Percentiles rank a stretch among this genome's conserved stretches.
Conservation (phyloP, 495 filamentous ascomycete genomes). For the Annulohypoxylon bovei region DNA sequence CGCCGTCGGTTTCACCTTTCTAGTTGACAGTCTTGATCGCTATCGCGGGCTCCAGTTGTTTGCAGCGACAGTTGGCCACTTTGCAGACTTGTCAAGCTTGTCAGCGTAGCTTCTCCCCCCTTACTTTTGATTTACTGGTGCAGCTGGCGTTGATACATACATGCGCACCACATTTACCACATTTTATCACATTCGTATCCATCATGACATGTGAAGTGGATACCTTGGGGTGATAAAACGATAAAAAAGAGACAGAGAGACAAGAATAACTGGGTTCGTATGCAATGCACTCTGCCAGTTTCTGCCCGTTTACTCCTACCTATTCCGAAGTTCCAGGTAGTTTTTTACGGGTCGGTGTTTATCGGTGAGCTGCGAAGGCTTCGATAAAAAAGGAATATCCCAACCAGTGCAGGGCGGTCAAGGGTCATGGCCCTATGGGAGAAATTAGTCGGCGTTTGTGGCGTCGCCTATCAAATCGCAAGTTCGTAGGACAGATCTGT, state of each 20-base stretch:
- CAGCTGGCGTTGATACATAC: slow-evolving; percentile 5
- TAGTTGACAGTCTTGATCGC: slow-evolving; percentile 29
- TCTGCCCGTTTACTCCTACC: slow-evolving; percentile 2
- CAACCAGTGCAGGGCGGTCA: slow-evolving; percentile 24
- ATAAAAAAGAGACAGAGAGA: background rate
- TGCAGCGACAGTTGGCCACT: slow-evolving; percentile 39
- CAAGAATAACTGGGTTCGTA: slow-evolving; percentile 23
- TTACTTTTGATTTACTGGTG: background rate
- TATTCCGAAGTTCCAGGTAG: background rate
- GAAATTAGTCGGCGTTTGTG: slow-evolving; percentile 30
- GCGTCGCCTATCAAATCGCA: slow-evolving; percentile 36
- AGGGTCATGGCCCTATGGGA: slow-evolving; percentile 18
- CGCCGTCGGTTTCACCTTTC: slow-evolving; percentile 33
- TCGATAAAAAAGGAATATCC: slow-evolving; percentile 22
- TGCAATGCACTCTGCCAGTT: slow-evolving; percentile 15
- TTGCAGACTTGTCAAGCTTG: slow-evolving; percentile 12
- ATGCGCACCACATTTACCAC: background rate
- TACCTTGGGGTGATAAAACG: slow-evolving; percentile 15
- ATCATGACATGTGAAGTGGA: slow-evolving; percentile 45
- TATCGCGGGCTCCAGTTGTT: slow-evolving; percentile 36
- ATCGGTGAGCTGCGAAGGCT: slow-evolving; percentile 21
- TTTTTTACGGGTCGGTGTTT: slow-evolving; percentile 9
- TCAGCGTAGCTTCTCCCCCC: slow-evolving; percentile 8
- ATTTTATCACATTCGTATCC: slow-evolving; percentile 8
- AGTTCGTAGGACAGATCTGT: slow-evolving; percentile 13